These are phyloP conservation scores for Harrya chromipes DNA, from an alignment of 768 basidiomycete species.

Conservation along the genomic window DNA sequence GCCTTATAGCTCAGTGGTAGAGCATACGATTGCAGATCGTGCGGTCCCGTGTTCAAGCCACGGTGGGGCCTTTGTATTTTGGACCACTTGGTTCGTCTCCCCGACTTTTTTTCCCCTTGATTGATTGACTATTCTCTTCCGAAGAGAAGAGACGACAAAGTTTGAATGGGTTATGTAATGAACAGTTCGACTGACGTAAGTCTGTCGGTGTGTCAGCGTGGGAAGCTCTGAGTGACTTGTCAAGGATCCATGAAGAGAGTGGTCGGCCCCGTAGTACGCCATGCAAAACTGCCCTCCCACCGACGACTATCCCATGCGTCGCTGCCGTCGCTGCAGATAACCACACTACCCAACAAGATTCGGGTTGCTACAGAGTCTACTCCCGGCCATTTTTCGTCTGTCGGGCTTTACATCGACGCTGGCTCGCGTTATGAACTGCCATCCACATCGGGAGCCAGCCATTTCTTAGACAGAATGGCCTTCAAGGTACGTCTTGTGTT, in stretches of 20 bases:
- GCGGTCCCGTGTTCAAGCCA: constrained; percentile 56
- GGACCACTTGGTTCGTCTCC: too few relatives aligned
- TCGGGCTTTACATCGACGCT: constrained; percentile 92
- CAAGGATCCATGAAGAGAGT: constrained; percentile 38
- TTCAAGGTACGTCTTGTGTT: constrained; percentile 69
- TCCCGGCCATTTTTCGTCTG: constrained; percentile 91
- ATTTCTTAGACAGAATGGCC: constrained; percentile 93
- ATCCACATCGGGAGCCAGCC: constrained; percentile 74
- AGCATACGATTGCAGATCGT: constrained; percentile 62
- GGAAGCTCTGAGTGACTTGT: not conserved
- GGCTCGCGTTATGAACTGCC: constrained; percentile 86
- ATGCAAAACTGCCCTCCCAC: constrained; percentile 26
- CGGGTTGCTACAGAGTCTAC: constrained; percentile 88
- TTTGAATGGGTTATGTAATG: too few relatives aligned
- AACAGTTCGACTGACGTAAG: constrained; percentile 15
- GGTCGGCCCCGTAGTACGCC: constrained; percentile 37
- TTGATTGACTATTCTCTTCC: too few relatives aligned
- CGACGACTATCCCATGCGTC: constrained; percentile 28
- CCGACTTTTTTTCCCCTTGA: too few relatives aligned
- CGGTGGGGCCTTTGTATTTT: constrained; percentile 52
- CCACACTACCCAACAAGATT: constrained; percentile 88
- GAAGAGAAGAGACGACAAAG: too few relatives aligned
- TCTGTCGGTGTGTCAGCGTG: not conserved
- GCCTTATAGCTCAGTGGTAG: constrained; percentile 47
- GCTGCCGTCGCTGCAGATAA: constrained; percentile 52